Percentiles rank a stretch among this genome's conserved stretches.
Evolutionary conservation across 495 filamentous ascomycete species (phyloP).

Genomic region (Hypoxylon fragiforme): DNA sequence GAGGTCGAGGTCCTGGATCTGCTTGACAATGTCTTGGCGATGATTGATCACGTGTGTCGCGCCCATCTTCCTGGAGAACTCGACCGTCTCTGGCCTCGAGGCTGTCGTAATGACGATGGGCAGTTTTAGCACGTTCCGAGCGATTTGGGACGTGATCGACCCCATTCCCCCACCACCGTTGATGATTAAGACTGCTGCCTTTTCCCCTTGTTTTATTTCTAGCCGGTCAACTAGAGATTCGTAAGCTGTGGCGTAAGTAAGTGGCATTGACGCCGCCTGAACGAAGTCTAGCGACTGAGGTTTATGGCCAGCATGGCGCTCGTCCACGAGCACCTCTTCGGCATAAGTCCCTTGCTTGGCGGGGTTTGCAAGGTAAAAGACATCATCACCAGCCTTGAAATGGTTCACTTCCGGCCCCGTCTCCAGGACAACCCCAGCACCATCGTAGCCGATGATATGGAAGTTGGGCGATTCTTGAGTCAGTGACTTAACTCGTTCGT

Average conservation of each 20-base stretch:
- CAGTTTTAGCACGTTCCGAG: slow-evolving; percentile 18
- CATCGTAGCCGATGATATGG: slow-evolving; percentile 46
- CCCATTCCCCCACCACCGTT: slow-evolving; percentile 30
- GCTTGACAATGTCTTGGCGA: slow-evolving; percentile 20
- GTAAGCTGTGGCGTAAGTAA: slow-evolving; percentile 25
- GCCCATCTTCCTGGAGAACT: slow-evolving; percentile 27
- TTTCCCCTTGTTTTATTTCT: slow-evolving; percentile 24
- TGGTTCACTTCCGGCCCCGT: slow-evolving; percentile 43
- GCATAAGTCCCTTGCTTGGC: slow-evolving; percentile 19
- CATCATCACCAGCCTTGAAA: slow-evolving; percentile 25
- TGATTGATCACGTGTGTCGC: slow-evolving; percentile 30
- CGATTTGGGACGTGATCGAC: slow-evolving; percentile 26
- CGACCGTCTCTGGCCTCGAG: slow-evolving; percentile 21
- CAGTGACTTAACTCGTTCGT: slow-evolving; percentile 25
- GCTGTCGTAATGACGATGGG: slow-evolving; percentile 28
- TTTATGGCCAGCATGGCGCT: slow-evolving; percentile 29
- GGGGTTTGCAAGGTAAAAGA: slow-evolving; percentile 25
- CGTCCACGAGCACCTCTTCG: slow-evolving; percentile 24
- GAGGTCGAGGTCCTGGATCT: slow-evolving; percentile 21
- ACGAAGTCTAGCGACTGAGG: slow-evolving; percentile 22
- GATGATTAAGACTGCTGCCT: slow-evolving; percentile 25
- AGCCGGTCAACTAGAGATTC: slow-evolving; percentile 25
- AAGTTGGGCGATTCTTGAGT: slow-evolving; percentile 23
- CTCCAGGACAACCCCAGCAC: slow-evolving; percentile 47
- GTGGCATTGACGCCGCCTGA: slow-evolving; percentile 24